These are phyloP conservation scores for Umbelopsis vinacea DNA, from an alignment of 192 early-diverging fungal genomes.

Conservation along the genomic window DNA sequence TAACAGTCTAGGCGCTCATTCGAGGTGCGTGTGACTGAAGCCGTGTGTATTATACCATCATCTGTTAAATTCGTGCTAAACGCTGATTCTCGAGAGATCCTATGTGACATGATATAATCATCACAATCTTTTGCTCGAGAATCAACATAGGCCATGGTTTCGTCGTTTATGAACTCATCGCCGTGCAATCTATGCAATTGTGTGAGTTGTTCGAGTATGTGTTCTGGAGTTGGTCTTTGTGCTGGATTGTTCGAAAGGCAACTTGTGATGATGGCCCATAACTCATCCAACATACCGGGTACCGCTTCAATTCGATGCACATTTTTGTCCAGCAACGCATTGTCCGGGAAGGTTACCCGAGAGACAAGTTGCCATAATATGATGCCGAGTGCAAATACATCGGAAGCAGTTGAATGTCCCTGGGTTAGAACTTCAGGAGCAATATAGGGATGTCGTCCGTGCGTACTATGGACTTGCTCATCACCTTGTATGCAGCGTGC, in stretches of 20 bases:
- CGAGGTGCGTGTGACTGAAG: conserved; percentile 18
- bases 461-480: background rate
- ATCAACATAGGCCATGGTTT: conserved; percentile 2
- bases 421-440: conserved; percentile 28
- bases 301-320: conserved; percentile 36
- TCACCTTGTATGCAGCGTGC: conserved; percentile 10
- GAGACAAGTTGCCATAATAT: conserved; percentile 39
- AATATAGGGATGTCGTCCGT: conserved; percentile 34
- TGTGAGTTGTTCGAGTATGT: conserved; percentile 5
- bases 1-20: conserved; percentile 18
- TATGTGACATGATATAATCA: background rate
- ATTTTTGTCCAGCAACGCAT: conserved; percentile 29
- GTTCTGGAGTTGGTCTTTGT: background rate
- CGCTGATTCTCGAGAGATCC: background rate
- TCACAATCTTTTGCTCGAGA: background rate
- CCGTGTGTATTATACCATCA: conserved; percentile 18
- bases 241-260: background rate
- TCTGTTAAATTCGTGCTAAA: background rate
- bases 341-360: conserved; percentile 36
- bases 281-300: conserved; percentile 34
- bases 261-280: conserved; percentile 4
- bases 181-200: conserved; percentile 15
- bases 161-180: conserved; percentile 6
- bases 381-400: conserved; percentile 34
- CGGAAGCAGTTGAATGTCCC: conserved; percentile 28